Conservation (phyloP, 768 basidiomycete species). For the Suillus cothurnatus region DNA sequence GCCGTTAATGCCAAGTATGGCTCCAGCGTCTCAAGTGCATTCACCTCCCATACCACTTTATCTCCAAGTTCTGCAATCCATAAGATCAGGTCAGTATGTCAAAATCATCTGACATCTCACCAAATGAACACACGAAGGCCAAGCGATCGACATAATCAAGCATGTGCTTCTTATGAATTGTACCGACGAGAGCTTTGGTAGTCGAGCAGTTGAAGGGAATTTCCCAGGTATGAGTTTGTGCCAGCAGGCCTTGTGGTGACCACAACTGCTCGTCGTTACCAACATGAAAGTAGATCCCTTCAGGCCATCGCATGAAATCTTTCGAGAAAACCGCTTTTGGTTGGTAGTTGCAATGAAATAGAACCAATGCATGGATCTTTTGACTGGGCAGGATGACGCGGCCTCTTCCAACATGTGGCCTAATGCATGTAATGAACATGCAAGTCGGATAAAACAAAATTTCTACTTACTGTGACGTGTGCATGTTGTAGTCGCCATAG, state of each 20-base stretch:
- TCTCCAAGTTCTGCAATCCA: slow-evolving; percentile 15
- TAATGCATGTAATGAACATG: no score
- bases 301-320: slow-evolving; percentile 27
- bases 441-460: no score
- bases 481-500: slow-evolving; percentile 29
- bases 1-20: not conserved
- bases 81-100: not conserved
- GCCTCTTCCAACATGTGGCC: slow-evolving; percentile 29
- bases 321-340: slow-evolving; percentile 25
- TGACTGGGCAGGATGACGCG: slow-evolving; percentile 32
- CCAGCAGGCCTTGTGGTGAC: slow-evolving; percentile 9
- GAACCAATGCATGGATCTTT: slow-evolving; percentile 33
- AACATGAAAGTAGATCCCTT: slow-evolving; percentile 9
- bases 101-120: slow-evolving; percentile 13
- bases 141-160: slow-evolving; percentile 29
- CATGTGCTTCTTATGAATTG: not conserved
- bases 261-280: not conserved
- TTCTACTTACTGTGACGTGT: slow-evolving; percentile 21
- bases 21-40: not conserved
- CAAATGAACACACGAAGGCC: slow-evolving; percentile 32
- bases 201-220: slow-evolving; percentile 18
- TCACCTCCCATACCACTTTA: slow-evolving; percentile 11
- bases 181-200: slow-evolving; percentile 18
- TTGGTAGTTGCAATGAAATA: slow-evolving; percentile 34
- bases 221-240: slow-evolving; percentile 23